These are phyloP conservation scores for Trichoderma gamsii DNA, from an alignment of 495 filamentous ascomycete genomes.

Conservation along the genomic window DNA sequence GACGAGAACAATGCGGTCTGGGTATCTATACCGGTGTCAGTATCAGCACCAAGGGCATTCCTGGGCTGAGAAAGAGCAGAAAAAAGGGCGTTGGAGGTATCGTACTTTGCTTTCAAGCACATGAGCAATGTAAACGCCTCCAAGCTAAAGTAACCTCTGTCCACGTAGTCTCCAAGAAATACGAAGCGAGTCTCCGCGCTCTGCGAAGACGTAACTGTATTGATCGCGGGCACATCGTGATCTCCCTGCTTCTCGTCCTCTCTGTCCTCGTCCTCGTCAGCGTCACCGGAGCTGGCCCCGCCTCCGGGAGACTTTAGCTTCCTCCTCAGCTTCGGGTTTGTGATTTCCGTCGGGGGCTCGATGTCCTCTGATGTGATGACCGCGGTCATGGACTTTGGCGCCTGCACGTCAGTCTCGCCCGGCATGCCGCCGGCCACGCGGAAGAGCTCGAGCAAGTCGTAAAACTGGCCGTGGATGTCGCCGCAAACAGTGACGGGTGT, in stretches of 20 bases:
- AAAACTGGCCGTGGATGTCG: constrained; percentile 98
- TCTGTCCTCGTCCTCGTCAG: constrained; percentile 43
- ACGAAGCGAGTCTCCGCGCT: constrained; percentile 80
- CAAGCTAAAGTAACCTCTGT: constrained; percentile 94
- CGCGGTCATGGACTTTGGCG: constrained; percentile 55
- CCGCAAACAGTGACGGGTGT: constrained; percentile 98
- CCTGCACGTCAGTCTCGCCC: constrained; percentile 60
- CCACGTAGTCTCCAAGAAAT: constrained; percentile 95
- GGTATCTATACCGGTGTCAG: constrained; percentile 57
- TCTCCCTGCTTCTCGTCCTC: constrained; percentile 38
- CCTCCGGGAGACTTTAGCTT: constrained; percentile 58
- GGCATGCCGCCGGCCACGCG: constrained; percentile 94
- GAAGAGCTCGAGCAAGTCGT: constrained; percentile 95
- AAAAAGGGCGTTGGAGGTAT: constrained; percentile 11
- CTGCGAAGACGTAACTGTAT: constrained; percentile 42
- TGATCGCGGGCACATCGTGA: constrained; percentile 30
- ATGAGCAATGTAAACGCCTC: constrained; percentile 94
- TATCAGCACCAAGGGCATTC: neutral
- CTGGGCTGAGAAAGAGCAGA: neutral
- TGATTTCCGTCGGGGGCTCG: constrained; percentile 79
- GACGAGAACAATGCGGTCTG: constrained; percentile 89
- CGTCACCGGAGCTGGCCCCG: constrained; percentile 21
- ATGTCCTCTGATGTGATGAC: constrained; percentile 80
- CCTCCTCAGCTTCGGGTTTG: constrained; percentile 73
- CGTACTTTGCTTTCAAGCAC: constrained; percentile 94